Conservation (phyloP, 148 eudicot species). For the Nepenthes gracilis region DNA sequence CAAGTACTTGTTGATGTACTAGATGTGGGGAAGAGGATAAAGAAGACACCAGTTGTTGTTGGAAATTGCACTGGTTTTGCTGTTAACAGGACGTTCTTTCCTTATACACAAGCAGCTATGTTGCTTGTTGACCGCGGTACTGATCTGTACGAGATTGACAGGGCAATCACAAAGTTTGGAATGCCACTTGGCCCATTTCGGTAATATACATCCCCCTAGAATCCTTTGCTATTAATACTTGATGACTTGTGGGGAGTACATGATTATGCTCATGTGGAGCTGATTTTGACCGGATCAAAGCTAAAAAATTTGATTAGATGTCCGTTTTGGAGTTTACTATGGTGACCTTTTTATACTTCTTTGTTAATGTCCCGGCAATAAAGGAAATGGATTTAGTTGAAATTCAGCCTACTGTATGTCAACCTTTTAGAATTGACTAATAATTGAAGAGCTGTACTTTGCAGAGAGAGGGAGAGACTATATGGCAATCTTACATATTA, state of each 20-base stretch:
- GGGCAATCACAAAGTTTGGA: conserved; percentile 74
- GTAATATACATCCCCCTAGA: conserved; percentile 15
- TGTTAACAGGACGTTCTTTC: conserved; percentile 90
- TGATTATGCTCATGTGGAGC: too few species aligned
- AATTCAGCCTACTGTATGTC: too few species aligned
- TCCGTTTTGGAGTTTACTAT: too few species aligned
- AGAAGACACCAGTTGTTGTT: conserved; percentile 85
- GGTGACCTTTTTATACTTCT: too few species aligned
- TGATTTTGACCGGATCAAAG: too few species aligned
- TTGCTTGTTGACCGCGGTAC: conserved; percentile 79
- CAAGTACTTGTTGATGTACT: conserved; percentile 82
- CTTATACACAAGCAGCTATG: conserved; percentile 79
- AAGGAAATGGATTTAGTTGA: too few species aligned
- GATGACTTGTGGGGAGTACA: too few species aligned
- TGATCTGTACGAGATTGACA: conserved; percentile 69
- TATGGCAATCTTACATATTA: not conserved
- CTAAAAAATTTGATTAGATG: too few species aligned
- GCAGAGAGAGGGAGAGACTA: too few species aligned
- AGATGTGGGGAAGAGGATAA: conserved; percentile 84
- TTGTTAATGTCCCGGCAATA: too few species aligned
- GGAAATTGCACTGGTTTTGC: conserved; percentile 99
- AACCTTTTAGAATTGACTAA: too few species aligned
- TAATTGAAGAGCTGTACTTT: too few species aligned
- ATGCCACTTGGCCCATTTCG: conserved; percentile 99
- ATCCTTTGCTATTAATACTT: not conserved